Evolutionary conservation across 169 alveolate species (phyloP), one percentile per base, ranked within the genome.

Genomic region (Babesia ovis): DNA sequence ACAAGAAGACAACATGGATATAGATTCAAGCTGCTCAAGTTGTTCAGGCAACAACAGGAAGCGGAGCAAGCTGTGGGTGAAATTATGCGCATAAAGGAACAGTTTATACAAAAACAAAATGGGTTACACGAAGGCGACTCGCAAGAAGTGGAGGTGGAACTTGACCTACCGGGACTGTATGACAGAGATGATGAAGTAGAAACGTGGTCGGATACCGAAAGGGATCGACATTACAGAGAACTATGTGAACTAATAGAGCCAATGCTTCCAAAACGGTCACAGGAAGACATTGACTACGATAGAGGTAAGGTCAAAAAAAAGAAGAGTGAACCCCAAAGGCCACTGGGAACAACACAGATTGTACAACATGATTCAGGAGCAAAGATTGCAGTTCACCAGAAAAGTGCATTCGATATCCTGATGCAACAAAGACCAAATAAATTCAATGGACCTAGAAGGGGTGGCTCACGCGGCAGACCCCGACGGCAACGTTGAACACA

Each of bases 201-300:
- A 37, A 62, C 69, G 27, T 79, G 86, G 86, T 68, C 81, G 4
- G 86, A 69, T 20, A 69, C 68, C 0, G 86, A 79, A 34, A 58
- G 23, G 2, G 85, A 27, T 23, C 83, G 57, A 18, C 46, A 23
- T 3, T 68, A 68, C 55, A 35, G 45, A 11, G 48, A 56, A 25
- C 68, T 68, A 14, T 27, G 46, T n/a, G 42, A 31, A 16, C 29
- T n/a, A 41, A 56, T 69, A 37, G 57, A 68, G 20, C 82, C 74
- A 4, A 45, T 18, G 29, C 64, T 64, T 1, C 57, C 56, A 2
- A 60, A 79, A 37, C 66, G 81, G 22, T 31, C 58, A 8, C 76
- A 68, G 53, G 82, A 68, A 31, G 86, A 79, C 35, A 23, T 68
- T 22, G 86, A 79, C 31, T 79, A 79, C 66, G 86, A 79, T 39